Conservation (phyloP, 257 asterid species). For the Haberlea rhodopensis region DNA sequence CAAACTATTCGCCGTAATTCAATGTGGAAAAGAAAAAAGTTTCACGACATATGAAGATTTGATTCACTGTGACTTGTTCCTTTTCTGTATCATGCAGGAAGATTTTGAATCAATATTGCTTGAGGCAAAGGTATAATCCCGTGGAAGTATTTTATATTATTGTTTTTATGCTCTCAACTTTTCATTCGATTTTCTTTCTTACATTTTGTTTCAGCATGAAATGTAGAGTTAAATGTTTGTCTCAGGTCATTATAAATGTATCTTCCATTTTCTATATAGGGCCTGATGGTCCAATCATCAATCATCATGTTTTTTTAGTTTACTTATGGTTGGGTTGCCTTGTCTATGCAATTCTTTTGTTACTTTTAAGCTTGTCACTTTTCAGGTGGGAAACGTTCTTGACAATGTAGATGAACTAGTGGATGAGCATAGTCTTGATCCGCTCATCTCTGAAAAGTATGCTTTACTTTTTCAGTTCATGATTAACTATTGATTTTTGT, state of each 20-base stretch:
- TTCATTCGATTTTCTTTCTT: background rate
- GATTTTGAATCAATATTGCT: conserved; percentile 46
- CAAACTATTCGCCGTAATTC: too few relatives aligned
- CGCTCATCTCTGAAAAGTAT: conserved; percentile 49
- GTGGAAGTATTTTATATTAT: conserved; percentile 2
- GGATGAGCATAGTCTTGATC: conserved; percentile 71
- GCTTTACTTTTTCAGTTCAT: conserved; percentile 19
- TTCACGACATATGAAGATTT: conserved; percentile 7
- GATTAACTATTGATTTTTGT: conserved; percentile 7
- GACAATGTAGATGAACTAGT: conserved; percentile 74
- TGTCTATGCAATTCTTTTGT: background rate
- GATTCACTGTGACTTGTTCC: conserved; percentile 13
- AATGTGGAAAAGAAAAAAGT: background rate
- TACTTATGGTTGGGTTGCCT: background rate
- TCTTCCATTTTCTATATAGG: background rate
- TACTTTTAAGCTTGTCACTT: conserved; percentile 11
- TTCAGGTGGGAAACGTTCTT: conserved; percentile 58
- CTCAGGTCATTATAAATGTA: background rate
- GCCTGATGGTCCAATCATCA: background rate
- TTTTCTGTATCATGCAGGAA: conserved; percentile 49
- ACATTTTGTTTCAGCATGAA: background rate
- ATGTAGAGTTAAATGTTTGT: conserved; percentile 1
- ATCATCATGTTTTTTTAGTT: background rate
- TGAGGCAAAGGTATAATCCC: conserved; percentile 54
- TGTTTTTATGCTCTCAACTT: background rate